Evolutionary conservation across 164 flowering plant genomes (phyloP), one percentile per base, ranked within the genome.

Genomic region (Berberis thunbergii): DNA sequence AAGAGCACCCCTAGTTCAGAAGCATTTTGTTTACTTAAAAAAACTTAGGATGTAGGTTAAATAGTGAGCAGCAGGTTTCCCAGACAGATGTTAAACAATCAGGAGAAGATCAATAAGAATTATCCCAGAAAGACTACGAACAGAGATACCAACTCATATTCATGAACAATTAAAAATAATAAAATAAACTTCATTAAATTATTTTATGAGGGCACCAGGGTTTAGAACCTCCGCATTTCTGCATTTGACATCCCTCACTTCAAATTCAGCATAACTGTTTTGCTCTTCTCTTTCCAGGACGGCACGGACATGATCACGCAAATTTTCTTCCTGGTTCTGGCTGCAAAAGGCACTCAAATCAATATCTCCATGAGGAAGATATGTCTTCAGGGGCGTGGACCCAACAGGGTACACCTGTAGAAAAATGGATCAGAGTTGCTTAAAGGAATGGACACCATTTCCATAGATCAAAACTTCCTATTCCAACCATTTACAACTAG

Each of bases 361-460:
- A 66, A 92, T 92, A 67, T 89, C 98, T 61, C 98, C 98, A 75
- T 92, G 97, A 64, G 97, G 96, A 61, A 92, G 88, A 78, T 92
- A 92, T 2, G 98, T 92, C 74, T 81, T 86, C 62, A 92, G 63
- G 8, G 97, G 98, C 40, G 89, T 94, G 1, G 98, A 92, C 2
- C 98, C 97, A 76, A 81, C 85, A 7, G 93, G 82, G 52, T 83
- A 83, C 3, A 87, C 88, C 98, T 92, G 81, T 11, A 70, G 70
- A 43, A 61, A 53, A 42, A 6, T 8, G 38, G 43, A 26, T 26
- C 26, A 41, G n/a, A 26, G 26, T 26, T 3, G 55, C 55, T 10
- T 26, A 55, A 4, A 4, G 57, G 12, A 6, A 54, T 55, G 58
- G 38, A 55, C 26, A 26, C 26, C 26, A 26, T 26, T 26, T 26